These are phyloP conservation scores for Pisolithus sp. DNA, from an alignment of 768 basidiomycete species.

Conservation along the genomic window DNA sequence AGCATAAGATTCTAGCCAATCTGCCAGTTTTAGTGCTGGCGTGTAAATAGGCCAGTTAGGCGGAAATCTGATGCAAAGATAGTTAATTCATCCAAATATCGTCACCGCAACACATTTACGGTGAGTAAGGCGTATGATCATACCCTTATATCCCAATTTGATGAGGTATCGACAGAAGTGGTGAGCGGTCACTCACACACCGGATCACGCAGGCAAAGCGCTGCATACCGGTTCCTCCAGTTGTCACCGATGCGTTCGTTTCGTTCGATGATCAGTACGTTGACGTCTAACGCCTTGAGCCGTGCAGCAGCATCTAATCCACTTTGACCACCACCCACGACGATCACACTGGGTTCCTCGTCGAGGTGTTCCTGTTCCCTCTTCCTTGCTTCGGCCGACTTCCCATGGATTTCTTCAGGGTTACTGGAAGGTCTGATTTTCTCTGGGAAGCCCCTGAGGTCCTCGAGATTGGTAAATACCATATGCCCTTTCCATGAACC, in stretches of 20 bases:
- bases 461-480: conserved; percentile 51
- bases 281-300: conserved; percentile 46
- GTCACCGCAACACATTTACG: conserved; percentile 23
- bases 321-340: conserved; percentile 57
- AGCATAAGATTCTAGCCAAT: conserved; percentile 54
- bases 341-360: conserved; percentile 44
- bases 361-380: conserved; percentile 38
- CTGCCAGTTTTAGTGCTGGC: conserved; percentile 50
- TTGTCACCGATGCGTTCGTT: conserved; percentile 40
- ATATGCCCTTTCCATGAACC: conserved; percentile 49
- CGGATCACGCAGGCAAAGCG: conserved; percentile 42
- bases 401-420: conserved; percentile 32
- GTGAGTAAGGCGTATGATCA: conserved; percentile 45
- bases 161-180: neutral
- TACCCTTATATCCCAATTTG: conserved; percentile 26
- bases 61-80: conserved; percentile 34
- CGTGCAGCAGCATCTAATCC: conserved; percentile 54
- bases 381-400: conserved; percentile 40
- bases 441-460: conserved; percentile 43
- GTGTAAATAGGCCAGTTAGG: conserved; percentile 42
- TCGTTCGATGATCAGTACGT: conserved; percentile 47
- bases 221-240: conserved; percentile 32
- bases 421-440: conserved; percentile 11
- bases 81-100: neutral
- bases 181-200: conserved; percentile 28